phyloP scores from a whole-genome alignment of 257 asterid genomes.

The Solanum raphanifolium region DNA sequence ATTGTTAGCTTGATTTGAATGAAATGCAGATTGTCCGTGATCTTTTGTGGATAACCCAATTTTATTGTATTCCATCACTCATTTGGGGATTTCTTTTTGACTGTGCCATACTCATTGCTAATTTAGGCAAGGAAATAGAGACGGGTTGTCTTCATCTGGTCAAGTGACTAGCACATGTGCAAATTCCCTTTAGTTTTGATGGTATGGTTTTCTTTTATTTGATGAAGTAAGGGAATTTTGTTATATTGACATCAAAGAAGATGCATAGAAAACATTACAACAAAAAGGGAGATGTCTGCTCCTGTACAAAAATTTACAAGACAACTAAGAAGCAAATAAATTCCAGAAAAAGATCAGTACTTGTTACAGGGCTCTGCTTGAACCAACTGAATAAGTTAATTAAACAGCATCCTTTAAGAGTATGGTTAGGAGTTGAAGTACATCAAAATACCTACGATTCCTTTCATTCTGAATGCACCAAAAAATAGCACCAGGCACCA shows the following conservation, averaged over 20 bases:
- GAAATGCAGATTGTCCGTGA: not conserved
- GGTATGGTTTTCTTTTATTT: not conserved
- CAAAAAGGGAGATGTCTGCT: not conserved
- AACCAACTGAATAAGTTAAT: not conserved
- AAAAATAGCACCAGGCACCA: not conserved
- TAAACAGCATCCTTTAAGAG: not conserved
- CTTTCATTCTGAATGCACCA: not conserved
- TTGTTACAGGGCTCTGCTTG: not conserved
- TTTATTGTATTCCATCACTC: not conserved
- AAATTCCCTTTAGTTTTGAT: not conserved
- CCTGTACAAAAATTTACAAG: not conserved
- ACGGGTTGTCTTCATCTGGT: not conserved
- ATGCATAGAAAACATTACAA: not conserved
- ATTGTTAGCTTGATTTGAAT: not conserved
- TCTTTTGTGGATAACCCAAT: not conserved
- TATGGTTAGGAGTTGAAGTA: not conserved
- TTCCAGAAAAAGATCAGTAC: not conserved
- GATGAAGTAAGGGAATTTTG: not conserved
- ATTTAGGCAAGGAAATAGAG: not conserved
- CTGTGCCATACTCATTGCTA: not conserved
- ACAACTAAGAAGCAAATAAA: not conserved
- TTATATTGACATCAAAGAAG: not conserved
- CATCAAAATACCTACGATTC: not conserved
- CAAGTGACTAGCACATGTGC: not conserved
- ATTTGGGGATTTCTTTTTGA: not conserved